Evolutionary conservation across 352 stramenopile genomes (phyloP).

Genomic region (Globisporangium paroecandrum): DNA sequence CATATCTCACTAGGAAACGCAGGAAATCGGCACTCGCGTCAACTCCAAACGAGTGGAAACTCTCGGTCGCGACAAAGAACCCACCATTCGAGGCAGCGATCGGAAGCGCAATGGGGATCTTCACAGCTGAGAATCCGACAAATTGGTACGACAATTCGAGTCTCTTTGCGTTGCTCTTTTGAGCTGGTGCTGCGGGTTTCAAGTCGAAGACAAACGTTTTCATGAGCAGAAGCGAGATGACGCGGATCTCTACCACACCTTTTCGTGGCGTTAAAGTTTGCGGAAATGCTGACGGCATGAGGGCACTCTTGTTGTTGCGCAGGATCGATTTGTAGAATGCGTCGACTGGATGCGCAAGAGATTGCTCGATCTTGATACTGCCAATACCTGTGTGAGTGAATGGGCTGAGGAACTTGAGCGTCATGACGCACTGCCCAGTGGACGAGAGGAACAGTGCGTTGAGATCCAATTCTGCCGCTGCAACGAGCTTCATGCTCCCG

Average conservation of each 20-base stretch:
- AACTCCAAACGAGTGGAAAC: constrained; percentile 7
- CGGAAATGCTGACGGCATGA: neutral
- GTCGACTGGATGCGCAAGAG: constrained; percentile 18
- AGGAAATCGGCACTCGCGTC: constrained; percentile 9
- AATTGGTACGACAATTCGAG: constrained; percentile 19
- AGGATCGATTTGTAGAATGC: constrained; percentile 17
- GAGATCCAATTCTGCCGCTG: constrained; percentile 5
- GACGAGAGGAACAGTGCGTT: constrained; percentile 25
- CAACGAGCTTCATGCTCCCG: constrained; percentile 15
- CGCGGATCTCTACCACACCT: constrained; percentile 6
- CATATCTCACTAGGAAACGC: constrained; percentile 9
- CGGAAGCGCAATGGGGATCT: neutral
- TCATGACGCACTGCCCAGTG: constrained; percentile 3
- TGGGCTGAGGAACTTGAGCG: constrained; percentile 19
- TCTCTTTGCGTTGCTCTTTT: neutral
- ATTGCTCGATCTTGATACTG: constrained; percentile 3
- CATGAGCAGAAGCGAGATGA: constrained; percentile 18
- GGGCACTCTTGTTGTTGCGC: constrained; percentile 1
- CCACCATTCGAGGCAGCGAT: constrained; percentile 7
- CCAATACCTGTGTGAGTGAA: constrained; percentile 15
- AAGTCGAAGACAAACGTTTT: constrained; percentile 17
- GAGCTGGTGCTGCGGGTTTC: neutral
- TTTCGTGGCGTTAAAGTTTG: neutral
- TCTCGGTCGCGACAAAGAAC: constrained; percentile 9
- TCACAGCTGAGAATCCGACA: constrained; percentile 15